These are phyloP conservation scores for Phyllachora maydis DNA, from an alignment of 2,329 filamentous ascomycete species.

Conservation along the genomic window DNA sequence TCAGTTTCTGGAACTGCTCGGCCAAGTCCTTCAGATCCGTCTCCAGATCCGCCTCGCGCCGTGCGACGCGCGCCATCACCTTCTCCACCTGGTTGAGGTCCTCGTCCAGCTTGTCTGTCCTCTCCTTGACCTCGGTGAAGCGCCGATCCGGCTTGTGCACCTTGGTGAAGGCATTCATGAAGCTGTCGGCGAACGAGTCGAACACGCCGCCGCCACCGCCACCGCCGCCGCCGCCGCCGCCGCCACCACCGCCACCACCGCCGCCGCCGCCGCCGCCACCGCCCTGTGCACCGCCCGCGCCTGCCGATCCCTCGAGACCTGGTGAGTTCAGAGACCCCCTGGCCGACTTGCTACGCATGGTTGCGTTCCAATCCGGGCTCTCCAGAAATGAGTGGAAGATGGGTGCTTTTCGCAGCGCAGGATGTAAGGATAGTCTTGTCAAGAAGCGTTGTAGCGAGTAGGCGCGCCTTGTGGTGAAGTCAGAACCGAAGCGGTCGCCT, in stretches of 20 bases:
- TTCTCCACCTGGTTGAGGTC: conserved; percentile 88
- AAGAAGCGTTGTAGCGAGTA: conserved; percentile 87
- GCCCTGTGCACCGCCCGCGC: conserved; percentile 15
- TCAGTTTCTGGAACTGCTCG: conserved; percentile 86
- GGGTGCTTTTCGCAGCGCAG: conserved; percentile 62
- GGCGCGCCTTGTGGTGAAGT: conserved; percentile 77
- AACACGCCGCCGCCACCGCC: conserved; percentile 51
- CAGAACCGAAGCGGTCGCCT: conserved; percentile 80
- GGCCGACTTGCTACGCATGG: conserved; percentile 61
- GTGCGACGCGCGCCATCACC: conserved; percentile 76
- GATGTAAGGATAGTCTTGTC: conserved; percentile 68
- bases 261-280: conserved; percentile 15
- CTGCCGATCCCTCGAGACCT: conserved; percentile 15
- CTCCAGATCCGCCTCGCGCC: conserved; percentile 74
- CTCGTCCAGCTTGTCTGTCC: conserved; percentile 83
- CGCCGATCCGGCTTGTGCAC: conserved; percentile 87
- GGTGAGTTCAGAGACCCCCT: conserved; percentile 19
- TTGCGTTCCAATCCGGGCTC: conserved; percentile 87
- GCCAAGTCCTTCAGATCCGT: conserved; percentile 75
- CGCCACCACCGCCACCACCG: no score
- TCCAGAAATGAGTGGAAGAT: conserved; percentile 84
- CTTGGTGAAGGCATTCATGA: conserved; percentile 94
- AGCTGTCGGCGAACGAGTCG: conserved; percentile 86
- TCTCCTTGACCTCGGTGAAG: conserved; percentile 85
- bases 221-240: conserved; percentile 26